Conservation (phyloP, 495 filamentous ascomycete species). For the Aspergillus biplanus region DNA sequence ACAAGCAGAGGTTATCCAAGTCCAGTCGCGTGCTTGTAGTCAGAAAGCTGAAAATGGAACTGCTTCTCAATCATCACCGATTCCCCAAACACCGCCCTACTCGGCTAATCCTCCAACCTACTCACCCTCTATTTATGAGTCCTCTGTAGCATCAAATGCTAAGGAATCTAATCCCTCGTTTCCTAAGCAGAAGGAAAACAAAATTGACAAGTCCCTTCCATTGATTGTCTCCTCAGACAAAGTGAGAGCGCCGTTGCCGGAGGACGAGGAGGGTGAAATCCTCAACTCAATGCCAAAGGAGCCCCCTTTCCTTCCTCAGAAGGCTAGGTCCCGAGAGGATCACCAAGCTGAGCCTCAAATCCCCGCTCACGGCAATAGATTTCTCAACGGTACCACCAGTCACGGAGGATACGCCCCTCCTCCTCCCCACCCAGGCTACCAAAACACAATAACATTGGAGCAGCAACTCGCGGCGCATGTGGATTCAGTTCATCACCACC, state of each 20-base stretch:
- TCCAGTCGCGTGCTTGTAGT: conserved; percentile 16
- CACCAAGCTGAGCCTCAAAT: neutral
- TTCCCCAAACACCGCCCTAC: conserved; percentile 2
- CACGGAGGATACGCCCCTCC: conserved; percentile 32
- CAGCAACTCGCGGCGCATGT: conserved; percentile 26
- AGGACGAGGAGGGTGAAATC: conserved; percentile 1
- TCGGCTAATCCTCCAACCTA: conserved; percentile 3
- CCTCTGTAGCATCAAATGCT: neutral
- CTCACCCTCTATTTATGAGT: conserved; percentile 22
- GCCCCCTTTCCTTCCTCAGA: conserved; percentile 4
- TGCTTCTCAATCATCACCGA: neutral
- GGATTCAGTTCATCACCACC: conserved; percentile 28
- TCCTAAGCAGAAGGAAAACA: neutral
- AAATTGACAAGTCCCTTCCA: conserved; percentile 13
- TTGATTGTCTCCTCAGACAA: conserved; percentile 24
- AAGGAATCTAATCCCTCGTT: conserved; percentile 1
- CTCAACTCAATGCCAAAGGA: neutral
- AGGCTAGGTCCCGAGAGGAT: conserved; percentile 10
- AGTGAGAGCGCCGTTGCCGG: neutral
- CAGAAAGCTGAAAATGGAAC: conserved; percentile 18
- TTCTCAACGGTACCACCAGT: conserved; percentile 21
- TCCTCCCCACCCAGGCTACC: conserved; percentile 29
- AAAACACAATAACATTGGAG: conserved; percentile 31
- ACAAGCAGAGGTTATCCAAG: conserved; percentile 20
- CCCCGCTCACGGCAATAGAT: neutral